phyloP scores from a whole-genome alignment of 164 flowering plant species.

The Stephania japonica region DNA sequence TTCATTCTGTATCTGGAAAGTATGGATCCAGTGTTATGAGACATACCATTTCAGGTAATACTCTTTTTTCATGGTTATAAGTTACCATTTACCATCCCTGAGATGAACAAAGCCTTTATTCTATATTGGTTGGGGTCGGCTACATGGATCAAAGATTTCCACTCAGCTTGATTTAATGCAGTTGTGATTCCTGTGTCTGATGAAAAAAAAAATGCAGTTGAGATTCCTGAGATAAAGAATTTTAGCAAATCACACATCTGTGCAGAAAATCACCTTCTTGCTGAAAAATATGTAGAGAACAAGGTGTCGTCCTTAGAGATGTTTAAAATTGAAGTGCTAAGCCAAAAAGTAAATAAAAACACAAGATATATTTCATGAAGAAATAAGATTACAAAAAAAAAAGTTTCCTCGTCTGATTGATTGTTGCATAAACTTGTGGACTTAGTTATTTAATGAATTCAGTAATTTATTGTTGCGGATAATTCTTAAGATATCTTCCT shows the following conservation, averaged over 20 bases:
- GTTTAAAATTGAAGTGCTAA: no score
- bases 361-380: no score
- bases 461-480: neutral
- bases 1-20: conserved; percentile 22
- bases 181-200: no score
- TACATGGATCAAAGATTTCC: no score
- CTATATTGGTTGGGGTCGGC: no score
- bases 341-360: no score
- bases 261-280: no score
- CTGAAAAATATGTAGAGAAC: no score
- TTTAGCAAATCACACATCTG: neutral
- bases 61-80: neutral
- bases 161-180: no score
- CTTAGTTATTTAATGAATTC: neutral
- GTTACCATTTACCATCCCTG: neutral
- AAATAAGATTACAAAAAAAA: neutral
- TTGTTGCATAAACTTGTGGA: neutral
- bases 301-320: no score
- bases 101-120: no score
- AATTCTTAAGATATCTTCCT: neutral
- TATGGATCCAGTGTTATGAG: conserved; percentile 27
- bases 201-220: no score
- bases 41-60: conserved; percentile 28
- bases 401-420: neutral
- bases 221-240: neutral